Evolutionary conservation across 129 eudicot species (phyloP).

Genomic region (Dittrichia graveolens): DNA sequence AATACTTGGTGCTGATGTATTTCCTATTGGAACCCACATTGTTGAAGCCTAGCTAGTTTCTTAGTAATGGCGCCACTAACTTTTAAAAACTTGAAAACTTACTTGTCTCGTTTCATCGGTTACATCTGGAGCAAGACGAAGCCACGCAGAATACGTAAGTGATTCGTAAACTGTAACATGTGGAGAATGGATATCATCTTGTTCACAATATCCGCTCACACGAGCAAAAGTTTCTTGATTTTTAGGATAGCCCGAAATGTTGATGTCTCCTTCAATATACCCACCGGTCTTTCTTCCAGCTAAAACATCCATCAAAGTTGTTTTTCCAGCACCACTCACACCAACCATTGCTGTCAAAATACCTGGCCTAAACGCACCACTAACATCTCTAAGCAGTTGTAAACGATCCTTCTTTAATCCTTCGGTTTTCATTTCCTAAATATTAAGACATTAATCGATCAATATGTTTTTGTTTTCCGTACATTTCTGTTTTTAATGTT

Average conservation of each 20-base stretch:
- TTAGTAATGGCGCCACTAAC: no score
- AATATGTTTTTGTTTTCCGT: neutral
- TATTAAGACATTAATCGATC: neutral
- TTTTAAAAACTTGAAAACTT: neutral
- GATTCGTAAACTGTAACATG: constrained; percentile 25
- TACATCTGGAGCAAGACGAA: constrained; percentile 23
- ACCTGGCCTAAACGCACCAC: constrained; percentile 26
- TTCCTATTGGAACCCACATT: no score
- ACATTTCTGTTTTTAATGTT: neutral
- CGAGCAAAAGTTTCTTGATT: constrained; percentile 31
- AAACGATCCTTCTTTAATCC: constrained; percentile 13
- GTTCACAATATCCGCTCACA: constrained; percentile 26
- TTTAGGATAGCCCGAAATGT: constrained; percentile 23
- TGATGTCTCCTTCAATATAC: constrained; percentile 23
- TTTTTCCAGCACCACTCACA: constrained; percentile 28
- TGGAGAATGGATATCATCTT: constrained; percentile 28
- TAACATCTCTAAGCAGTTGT: constrained; percentile 19
- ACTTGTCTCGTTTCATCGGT: constrained; percentile 13
- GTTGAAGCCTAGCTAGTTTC: no score
- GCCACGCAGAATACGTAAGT: constrained; percentile 26
- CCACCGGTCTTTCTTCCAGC: constrained; percentile 26
- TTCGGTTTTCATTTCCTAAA: constrained; percentile 23
- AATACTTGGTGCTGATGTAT: no score
- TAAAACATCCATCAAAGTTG: constrained; percentile 26
- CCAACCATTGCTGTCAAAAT: constrained; percentile 24